phyloP scores from a whole-genome alignment of 306 rosid genomes.

The Trichosanthes truncata region DNA sequence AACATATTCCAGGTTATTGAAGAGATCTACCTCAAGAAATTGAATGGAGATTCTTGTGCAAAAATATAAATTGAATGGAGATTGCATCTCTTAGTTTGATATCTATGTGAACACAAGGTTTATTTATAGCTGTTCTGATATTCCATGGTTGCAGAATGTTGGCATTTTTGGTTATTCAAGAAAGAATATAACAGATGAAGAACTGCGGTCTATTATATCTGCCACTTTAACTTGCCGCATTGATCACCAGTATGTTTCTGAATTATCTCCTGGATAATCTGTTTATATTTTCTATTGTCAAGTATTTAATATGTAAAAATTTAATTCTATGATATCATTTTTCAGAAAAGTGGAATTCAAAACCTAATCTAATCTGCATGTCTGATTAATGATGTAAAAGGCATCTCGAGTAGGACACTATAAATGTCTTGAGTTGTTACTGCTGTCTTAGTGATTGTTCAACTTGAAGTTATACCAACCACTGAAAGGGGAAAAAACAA shows the following conservation, averaged over 20 bases:
- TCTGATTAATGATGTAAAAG: background rate
- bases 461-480: background rate
- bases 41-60: background rate
- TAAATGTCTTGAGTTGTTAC: background rate
- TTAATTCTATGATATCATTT: background rate
- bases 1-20: background rate
- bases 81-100: background rate
- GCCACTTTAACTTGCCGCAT: constrained; percentile 86
- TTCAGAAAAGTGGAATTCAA: background rate
- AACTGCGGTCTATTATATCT: constrained; percentile 66
- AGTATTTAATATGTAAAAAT: background rate
- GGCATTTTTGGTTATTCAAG: constrained; percentile 87
- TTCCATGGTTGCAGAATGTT: constrained; percentile 57
- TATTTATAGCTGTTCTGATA: constrained; percentile 11
- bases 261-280: background rate
- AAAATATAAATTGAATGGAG: constrained; percentile 3
- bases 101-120: background rate
- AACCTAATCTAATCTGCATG: background rate
- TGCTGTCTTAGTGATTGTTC: background rate
- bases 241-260: constrained; percentile 74
- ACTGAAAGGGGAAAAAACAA: background rate
- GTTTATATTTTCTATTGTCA: background rate
- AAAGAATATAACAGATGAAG: constrained; percentile 66
- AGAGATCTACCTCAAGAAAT: background rate
- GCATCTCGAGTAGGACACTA: background rate